Percentiles rank a stretch among this genome's conserved stretches.
Conservation (phyloP, 1,139 yeast species). For the Hyphopichia fennica region DNA sequence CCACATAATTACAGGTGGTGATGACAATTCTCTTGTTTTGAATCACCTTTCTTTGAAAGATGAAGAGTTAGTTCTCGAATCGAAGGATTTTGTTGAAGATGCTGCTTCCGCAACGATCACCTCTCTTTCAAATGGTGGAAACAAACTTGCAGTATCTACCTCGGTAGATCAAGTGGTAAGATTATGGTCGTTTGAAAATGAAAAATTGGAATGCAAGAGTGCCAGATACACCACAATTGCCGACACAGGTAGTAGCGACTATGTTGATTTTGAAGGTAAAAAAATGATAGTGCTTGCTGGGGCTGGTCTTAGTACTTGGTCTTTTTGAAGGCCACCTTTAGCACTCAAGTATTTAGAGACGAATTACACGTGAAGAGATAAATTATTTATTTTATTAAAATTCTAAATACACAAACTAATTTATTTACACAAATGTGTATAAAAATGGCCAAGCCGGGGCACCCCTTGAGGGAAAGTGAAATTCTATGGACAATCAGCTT, state of each 20-base stretch:
- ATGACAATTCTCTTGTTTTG: constrained; percentile 73
- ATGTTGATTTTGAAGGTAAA: constrained; percentile 22
- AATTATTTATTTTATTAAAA: neutral
- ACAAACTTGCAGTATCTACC: constrained; percentile 39
- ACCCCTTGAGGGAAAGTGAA: neutral
- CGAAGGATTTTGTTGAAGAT: constrained; percentile 34
- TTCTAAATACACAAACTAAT: constrained; percentile 7
- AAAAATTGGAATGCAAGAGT: constrained; percentile 35
- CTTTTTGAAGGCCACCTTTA: neutral
- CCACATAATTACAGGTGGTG: constrained; percentile 76
- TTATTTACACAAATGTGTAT: neutral
- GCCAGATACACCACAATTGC: constrained; percentile 76
- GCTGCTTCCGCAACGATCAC: constrained; percentile 93
- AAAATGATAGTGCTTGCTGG: constrained; percentile 60
- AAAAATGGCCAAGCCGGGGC: neutral
- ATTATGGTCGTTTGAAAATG: constrained; percentile 51
- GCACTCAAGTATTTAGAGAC: too few species aligned
- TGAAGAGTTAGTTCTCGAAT: constrained; percentile 16
- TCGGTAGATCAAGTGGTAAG: constrained; percentile 81
- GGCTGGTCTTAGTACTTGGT: constrained; percentile 65
- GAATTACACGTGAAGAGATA: neutral
- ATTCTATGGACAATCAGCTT: constrained; percentile 8
- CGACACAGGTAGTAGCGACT: constrained; percentile 77
- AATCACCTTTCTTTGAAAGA: constrained; percentile 18
- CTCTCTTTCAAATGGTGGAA: constrained; percentile 42